Evolutionary conservation across 371 early-diverging fungal species (phyloP).

Genomic region (Rhizopus arrhizus): DNA sequence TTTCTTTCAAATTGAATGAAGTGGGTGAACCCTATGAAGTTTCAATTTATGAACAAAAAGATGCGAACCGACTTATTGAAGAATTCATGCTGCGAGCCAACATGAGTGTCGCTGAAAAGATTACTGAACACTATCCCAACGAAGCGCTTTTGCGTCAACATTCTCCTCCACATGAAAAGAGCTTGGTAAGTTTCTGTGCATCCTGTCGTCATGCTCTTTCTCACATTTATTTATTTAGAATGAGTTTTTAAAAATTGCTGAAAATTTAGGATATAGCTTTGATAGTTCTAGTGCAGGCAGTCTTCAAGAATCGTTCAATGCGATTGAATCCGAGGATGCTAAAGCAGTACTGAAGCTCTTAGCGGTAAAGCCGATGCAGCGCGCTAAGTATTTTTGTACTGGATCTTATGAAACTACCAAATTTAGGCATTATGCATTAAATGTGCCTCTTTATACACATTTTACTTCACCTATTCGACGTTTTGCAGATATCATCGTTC

Average conservation of each 20-base stretch:
- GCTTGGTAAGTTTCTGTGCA: constrained; percentile 45
- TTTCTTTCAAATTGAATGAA: constrained; percentile 80
- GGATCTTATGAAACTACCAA: constrained; percentile 68
- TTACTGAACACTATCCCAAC: constrained; percentile 84
- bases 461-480: constrained; percentile 99
- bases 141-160: constrained; percentile 92
- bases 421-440: constrained; percentile 87
- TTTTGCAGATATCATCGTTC: constrained; percentile 98
- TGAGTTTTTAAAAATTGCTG: constrained; percentile 59
- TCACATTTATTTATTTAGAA: constrained; percentile 20
- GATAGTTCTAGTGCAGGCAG: constrained; percentile 54
- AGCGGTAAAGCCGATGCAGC: constrained; percentile 88
- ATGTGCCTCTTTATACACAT: constrained; percentile 90
- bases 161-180: constrained; percentile 69
- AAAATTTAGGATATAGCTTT: constrained; percentile 46
- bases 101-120: constrained; percentile 93
- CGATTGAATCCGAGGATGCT: constrained; percentile 56
- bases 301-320: constrained; percentile 71
- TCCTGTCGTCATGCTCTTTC: neutral
- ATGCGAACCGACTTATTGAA: constrained; percentile 96
- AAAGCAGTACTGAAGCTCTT: constrained; percentile 65
- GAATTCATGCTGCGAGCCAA: constrained; percentile 99
- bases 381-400: constrained; percentile 93
- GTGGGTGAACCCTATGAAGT: constrained; percentile 69
- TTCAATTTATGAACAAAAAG: constrained; percentile 81